Conservation (phyloP, 208 protist genomes). For the Acanthamoeba polyphaga region DNA sequence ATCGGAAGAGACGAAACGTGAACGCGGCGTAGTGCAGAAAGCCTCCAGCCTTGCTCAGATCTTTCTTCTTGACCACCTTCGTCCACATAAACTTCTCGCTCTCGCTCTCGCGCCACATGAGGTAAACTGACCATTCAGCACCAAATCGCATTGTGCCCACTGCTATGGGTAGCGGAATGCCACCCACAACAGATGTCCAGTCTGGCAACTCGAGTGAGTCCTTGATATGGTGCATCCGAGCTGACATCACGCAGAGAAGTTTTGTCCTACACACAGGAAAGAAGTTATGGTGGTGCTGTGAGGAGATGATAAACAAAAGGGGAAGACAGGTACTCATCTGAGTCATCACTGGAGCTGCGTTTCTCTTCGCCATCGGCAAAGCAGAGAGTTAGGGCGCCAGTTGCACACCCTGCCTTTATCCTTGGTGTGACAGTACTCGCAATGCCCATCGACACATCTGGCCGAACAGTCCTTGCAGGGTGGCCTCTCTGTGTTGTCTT, state of each 20-base stretch:
- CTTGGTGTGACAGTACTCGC: too few relatives aligned
- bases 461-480: too few relatives aligned
- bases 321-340: too few relatives aligned
- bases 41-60: neutral
- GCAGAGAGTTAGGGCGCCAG: too few relatives aligned
- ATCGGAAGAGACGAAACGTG: neutral
- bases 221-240: neutral
- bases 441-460: too few relatives aligned
- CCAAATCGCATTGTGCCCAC: neutral
- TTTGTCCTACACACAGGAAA: neutral
- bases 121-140: neutral
- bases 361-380: too few relatives aligned
- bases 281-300: neutral
- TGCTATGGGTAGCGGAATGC: neutral
- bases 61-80: neutral
- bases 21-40: constrained; percentile 18
- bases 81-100: neutral
- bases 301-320: too few relatives aligned
- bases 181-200: neutral
- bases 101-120: constrained; percentile 5
- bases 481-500: too few relatives aligned
- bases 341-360: too few relatives aligned
- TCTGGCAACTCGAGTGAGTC: neutral
- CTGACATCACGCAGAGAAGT: constrained; percentile 24
- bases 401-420: too few relatives aligned